Evolutionary conservation across 345 rosid species (phyloP), one percentile per base, ranked within the genome.

Genomic region (Viola odorata): DNA sequence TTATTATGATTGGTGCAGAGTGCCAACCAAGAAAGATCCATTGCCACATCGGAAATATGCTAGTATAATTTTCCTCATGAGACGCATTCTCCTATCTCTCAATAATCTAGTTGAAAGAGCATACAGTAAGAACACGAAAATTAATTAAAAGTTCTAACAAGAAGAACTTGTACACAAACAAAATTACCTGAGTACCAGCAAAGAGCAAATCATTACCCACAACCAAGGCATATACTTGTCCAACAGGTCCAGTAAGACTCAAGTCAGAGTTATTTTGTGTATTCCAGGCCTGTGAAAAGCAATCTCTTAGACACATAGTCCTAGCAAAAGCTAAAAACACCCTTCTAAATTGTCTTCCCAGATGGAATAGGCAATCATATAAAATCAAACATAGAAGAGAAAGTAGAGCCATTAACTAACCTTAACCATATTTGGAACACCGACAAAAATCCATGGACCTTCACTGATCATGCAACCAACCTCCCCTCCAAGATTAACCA

Each of bases 371-470:
- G 40, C 23, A 61, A 48, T n/a, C 37, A 49, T 37, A 67, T 45
- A 14, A 41, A 42, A 13, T 32, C 17, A 32, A 8, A 63, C 41
- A 5, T 32, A 16, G 57, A 32, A 68, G 40, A 17, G 38, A 60
- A 36, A 55, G 53, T 23, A 23, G 32, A 23, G 1, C 32, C 32
- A 23, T 23, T 23, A 23, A 45, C 78, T 62, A 76, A 80, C 99
- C 99, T 88, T 95, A 41, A 95, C 85, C 71, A 79, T 44, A 86
- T 91, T 85, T 45, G 88, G 92, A 70, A 88, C 51, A 64, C 99
- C 98, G 72, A 88, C 84, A 74, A 95, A 88, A 44, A 95, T 74
- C 98, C 99, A 91, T 5, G 98, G 95, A 62, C 96, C 96, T 85
- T 91, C 99, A 72, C 68, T 88, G 52, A 95, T 81, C 82, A 95